A percentile compares a stretch with the other conserved stretches of the same genome.
Conservation (phyloP, 2,329 filamentous ascomycete species). For the Alternaria arborescens region DNA sequence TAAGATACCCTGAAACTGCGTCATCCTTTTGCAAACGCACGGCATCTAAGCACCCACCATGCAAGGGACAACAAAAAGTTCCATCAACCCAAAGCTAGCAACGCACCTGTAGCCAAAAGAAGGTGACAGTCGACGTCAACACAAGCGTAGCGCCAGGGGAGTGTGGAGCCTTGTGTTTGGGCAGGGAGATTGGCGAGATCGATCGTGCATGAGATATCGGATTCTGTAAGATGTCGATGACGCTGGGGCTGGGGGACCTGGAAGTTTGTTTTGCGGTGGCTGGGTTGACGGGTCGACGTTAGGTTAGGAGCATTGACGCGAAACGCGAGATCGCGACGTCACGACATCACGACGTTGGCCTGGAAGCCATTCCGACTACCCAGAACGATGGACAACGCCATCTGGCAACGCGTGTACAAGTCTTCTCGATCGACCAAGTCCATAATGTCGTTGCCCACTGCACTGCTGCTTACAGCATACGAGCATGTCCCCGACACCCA, state of each 20-base stretch:
- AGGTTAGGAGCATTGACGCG: conserved; percentile 26
- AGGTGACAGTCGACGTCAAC: conserved; percentile 32
- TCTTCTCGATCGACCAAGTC: neutral
- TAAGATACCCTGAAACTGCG: neutral
- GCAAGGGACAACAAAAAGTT: neutral
- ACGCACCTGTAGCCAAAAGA: conserved; percentile 8
- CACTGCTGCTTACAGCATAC: neutral
- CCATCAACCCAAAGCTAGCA: neutral
- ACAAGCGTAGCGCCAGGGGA: conserved; percentile 36
- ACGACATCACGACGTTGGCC: conserved; percentile 13
- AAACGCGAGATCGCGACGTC: conserved; percentile 29
- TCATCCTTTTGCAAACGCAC: conserved; percentile 1
- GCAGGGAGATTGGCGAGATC: conserved; percentile 34
- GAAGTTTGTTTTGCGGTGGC: conserved; percentile 22
- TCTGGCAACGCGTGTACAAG: neutral
- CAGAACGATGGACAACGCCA: neutral
- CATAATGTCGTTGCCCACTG: neutral
- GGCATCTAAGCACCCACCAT: neutral
- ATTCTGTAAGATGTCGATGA: conserved; percentile 25
- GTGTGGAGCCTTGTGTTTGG: conserved; percentile 22
- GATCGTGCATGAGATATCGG: conserved; percentile 27
- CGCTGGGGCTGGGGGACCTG: conserved; percentile 11
- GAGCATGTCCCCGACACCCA: neutral
- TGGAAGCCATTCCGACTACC: conserved; percentile 18
- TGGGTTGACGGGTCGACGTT: conserved; percentile 19